Evolutionary conservation across 495 filamentous ascomycete genomes (phyloP).

Genomic region (Tuber microsphaerosporum): DNA sequence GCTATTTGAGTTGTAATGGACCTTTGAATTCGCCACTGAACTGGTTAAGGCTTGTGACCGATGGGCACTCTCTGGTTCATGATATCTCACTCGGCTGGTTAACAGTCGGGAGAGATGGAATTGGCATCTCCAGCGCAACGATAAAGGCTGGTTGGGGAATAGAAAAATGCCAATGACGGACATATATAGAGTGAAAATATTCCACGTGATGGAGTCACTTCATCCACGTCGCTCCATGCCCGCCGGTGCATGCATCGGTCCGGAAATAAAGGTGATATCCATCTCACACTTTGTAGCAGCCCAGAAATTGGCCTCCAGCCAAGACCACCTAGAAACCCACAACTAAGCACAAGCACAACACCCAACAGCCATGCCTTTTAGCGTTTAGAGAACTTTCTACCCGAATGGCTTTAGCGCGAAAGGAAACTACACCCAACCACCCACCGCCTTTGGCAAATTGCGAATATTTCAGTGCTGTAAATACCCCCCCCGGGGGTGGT

Average conservation of each 20-base stretch:
- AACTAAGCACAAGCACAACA: not conserved
- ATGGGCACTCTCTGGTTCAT: not conserved
- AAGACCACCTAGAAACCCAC: not conserved
- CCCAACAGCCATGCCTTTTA: not conserved
- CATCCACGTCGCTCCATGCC: not conserved
- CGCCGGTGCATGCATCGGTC: not conserved
- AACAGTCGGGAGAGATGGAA: not conserved
- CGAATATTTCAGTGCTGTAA: not conserved
- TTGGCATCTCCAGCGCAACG: not conserved
- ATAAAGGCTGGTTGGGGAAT: not conserved
- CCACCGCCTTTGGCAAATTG: not conserved
- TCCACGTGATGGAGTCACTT: not conserved
- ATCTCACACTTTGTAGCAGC: not conserved
- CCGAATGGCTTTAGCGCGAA: not conserved
- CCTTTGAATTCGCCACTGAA: not conserved
- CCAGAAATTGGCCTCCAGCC: not conserved
- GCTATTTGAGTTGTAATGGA: not conserved
- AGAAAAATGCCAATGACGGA: not conserved
- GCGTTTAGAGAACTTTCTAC: not conserved
- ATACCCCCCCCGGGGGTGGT: no score
- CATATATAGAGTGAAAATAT: not conserved
- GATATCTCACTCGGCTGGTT: not conserved
- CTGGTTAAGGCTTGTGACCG: not conserved
- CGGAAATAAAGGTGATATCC: not conserved
- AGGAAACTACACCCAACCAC: not conserved